These are phyloP conservation scores for Lodderomyces beijingensis DNA, from an alignment of 1,139 yeast species.

Conservation along the genomic window DNA sequence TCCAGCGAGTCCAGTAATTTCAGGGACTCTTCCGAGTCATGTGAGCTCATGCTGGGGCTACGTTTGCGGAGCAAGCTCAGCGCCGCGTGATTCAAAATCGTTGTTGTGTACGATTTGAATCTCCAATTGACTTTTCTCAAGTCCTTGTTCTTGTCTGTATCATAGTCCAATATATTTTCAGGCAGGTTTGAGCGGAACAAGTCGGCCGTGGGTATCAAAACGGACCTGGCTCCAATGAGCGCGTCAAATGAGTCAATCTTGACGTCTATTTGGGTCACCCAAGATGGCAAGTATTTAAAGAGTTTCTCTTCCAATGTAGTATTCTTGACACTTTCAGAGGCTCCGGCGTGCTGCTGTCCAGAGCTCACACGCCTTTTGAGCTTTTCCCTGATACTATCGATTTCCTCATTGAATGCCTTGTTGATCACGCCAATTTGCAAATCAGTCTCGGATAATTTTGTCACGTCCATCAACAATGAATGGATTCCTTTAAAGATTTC, in stretches of 20 bases:
- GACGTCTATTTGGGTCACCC: constrained; percentile 40
- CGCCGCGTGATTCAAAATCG: constrained; percentile 6
- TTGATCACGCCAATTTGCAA: constrained; percentile 30
- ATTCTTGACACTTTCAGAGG: not conserved
- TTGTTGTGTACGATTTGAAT: constrained; percentile 6
- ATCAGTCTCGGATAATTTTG: constrained; percentile 23
- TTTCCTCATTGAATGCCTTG: constrained; percentile 23
- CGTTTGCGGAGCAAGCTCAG: not conserved
- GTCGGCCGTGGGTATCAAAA: constrained; percentile 46
- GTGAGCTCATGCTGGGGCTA: not conserved
- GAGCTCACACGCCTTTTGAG: not conserved
- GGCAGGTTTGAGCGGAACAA: constrained; percentile 26
- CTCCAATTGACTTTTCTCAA: constrained; percentile 26
- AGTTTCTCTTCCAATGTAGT: constrained; percentile 17
- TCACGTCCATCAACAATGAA: constrained; percentile 24
- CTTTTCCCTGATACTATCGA: constrained; percentile 14
- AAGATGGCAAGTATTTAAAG: constrained; percentile 42
- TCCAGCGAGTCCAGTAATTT: constrained; percentile 10
- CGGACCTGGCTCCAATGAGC: constrained; percentile 56
- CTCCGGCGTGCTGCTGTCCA: not conserved
- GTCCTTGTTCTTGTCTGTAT: constrained; percentile 32
- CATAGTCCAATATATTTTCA: constrained; percentile 36
- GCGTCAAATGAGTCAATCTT: constrained; percentile 28
- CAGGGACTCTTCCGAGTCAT: not conserved
- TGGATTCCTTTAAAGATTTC: constrained; percentile 32